These are phyloP conservation scores for Diaporthe citrichinensis DNA, from an alignment of 2,329 filamentous ascomycete genomes.

Conservation along the genomic window DNA sequence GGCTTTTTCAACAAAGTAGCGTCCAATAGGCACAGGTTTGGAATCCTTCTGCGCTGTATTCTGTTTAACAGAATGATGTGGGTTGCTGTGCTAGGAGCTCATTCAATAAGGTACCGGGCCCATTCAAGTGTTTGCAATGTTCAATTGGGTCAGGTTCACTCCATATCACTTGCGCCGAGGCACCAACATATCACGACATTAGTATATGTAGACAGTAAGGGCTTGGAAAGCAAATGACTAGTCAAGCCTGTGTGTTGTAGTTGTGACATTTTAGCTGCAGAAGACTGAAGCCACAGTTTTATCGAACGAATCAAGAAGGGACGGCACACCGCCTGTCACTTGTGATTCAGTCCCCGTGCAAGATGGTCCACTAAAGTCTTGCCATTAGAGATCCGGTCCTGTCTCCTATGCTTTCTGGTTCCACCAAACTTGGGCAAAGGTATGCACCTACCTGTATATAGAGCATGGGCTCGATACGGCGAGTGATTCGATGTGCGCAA, in stretches of 20 bases:
- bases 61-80: background rate
- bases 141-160: background rate
- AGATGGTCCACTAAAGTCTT: background rate
- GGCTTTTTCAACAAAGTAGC: background rate
- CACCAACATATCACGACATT: background rate
- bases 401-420: background rate
- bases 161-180: background rate
- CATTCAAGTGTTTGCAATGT: background rate
- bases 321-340: constrained; percentile 16
- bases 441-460: background rate
- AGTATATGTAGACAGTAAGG: background rate
- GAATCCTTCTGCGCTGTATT: background rate
- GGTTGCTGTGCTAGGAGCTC: background rate
- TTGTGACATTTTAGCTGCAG: background rate
- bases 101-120: background rate
- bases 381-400: background rate
- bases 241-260: background rate
- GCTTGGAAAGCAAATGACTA: background rate
- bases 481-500: constrained; percentile 13
- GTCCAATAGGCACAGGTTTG: background rate
- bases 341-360: background rate
- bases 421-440: background rate
- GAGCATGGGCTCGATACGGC: constrained; percentile 8
- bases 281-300: constrained; percentile 22
- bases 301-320: constrained; percentile 4